Conservation (phyloP, 139 green algal species). For the Desmodesmus armatus region DNA sequence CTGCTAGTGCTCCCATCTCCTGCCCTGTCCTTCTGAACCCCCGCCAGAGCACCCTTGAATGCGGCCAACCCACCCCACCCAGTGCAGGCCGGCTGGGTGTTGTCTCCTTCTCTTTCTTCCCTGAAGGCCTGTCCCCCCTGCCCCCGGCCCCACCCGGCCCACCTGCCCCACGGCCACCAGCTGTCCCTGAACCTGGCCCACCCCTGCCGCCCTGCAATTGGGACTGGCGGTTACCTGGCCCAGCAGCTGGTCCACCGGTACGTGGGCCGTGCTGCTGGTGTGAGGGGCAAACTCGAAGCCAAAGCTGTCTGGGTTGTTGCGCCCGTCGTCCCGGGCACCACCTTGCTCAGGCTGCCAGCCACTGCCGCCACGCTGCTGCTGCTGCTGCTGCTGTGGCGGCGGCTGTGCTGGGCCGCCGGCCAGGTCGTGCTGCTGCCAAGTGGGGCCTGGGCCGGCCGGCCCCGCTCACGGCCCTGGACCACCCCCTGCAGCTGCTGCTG, state of each 20-base stretch:
- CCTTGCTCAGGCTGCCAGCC: too few species aligned
- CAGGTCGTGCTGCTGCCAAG: constrained; percentile 14
- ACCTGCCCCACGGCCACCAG: constrained; percentile 15
- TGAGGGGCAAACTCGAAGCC: too few species aligned
- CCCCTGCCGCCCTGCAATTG: not conserved
- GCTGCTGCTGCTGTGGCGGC: not conserved
- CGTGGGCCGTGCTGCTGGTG: not conserved
- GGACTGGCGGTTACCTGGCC: not conserved
- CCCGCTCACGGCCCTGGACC: not conserved
- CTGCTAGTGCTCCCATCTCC: not conserved
- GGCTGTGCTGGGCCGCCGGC: not conserved
- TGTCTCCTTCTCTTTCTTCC: not conserved
- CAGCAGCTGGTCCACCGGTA: not conserved
- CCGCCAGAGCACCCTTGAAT: not conserved
- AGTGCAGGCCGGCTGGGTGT: not conserved
- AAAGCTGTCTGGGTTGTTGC: too few species aligned
- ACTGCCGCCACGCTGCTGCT: too few species aligned
- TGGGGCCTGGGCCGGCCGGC: not conserved
- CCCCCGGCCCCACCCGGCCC: not conserved
- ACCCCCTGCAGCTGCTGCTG: not conserved
- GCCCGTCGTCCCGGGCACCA: too few species aligned
- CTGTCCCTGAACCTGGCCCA: not conserved
- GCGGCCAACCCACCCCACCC: not conserved
- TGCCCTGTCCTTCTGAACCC: constrained; percentile 1
- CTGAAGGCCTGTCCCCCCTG: not conserved